These are phyloP conservation scores for Candida taoyuanica DNA, from an alignment of 805 yeast species.

Conservation along the genomic window DNA sequence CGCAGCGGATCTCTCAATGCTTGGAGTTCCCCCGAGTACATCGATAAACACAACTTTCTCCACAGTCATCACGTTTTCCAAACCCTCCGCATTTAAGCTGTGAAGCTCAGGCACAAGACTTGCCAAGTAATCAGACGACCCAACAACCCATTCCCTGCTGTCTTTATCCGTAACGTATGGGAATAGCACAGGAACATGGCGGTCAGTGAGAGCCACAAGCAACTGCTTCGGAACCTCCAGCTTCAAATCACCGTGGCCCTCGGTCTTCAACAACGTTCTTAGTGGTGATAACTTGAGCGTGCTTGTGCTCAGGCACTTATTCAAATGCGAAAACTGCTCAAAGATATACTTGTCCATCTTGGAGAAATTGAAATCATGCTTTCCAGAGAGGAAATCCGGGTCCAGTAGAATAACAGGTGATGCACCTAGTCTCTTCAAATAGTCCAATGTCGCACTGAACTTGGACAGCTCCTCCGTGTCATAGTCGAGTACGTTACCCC, in stretches of 20 bases:
- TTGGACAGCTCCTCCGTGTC: conserved; percentile 11
- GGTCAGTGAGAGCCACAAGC: conserved; percentile 6
- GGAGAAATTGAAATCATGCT: conserved; percentile 14
- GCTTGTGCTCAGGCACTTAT: conserved; percentile 6
- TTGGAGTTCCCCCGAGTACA: conserved; percentile 86
- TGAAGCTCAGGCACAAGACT: conserved; percentile 27
- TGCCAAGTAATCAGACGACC: conserved; percentile 38
- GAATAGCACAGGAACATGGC: conserved; percentile 41
- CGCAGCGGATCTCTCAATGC: conserved; percentile 73
- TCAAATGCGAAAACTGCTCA: conserved; percentile 21
- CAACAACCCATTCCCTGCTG: conserved; percentile 35
- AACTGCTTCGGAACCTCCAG: conserved; percentile 11
- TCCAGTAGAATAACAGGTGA: conserved; percentile 22
- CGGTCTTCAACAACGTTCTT: conserved; percentile 11
- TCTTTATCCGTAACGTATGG: conserved; percentile 66
- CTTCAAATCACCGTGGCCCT: conserved; percentile 1
- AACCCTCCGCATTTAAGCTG: conserved; percentile 16
- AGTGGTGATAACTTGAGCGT: conserved; percentile 17
- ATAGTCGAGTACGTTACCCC: conserved; percentile 22
- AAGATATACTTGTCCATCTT: conserved; percentile 16
- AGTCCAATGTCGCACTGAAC: conserved; percentile 20
- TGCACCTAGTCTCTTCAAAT: conserved; percentile 22
- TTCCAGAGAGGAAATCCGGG: conserved; percentile 22
- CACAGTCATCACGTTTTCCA: conserved; percentile 36
- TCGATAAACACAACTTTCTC: conserved; percentile 84